phyloP scores from a whole-genome alignment of 176 grass and related monocot genomes.

The Oryza longistaminata region DNA sequence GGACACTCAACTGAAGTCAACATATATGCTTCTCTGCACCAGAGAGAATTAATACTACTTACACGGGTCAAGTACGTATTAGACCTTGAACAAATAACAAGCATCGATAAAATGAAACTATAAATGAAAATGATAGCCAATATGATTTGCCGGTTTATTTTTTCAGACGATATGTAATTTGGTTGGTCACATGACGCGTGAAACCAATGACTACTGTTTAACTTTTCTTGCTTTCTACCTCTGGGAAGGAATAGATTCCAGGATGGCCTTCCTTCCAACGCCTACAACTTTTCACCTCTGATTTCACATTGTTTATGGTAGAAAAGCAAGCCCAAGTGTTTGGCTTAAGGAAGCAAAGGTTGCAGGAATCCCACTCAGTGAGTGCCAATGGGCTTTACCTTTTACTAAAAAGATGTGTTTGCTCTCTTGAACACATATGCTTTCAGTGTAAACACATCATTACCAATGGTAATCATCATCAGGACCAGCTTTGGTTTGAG shows the following conservation, averaged over 20 bases:
- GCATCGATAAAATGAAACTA: too few relatives aligned
- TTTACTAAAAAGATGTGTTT: background rate
- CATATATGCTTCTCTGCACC: background rate
- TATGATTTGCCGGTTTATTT: too few relatives aligned
- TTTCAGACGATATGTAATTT: too few relatives aligned
- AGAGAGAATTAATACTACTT: too few relatives aligned
- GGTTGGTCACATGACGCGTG: background rate
- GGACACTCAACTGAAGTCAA: background rate
- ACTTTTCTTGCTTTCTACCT: slow-evolving; percentile 31
- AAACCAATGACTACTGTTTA: background rate
- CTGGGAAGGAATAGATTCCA: background rate
- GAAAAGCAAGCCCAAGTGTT: slow-evolving; percentile 31
- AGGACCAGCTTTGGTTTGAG: slow-evolving; percentile 28
- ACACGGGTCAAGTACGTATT: slow-evolving; percentile 4
- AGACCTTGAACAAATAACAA: background rate
- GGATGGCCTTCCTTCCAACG: background rate
- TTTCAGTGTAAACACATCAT: slow-evolving; percentile 18
- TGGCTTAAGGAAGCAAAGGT: slow-evolving; percentile 46
- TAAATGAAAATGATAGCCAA: too few relatives aligned
- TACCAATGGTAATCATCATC: background rate
- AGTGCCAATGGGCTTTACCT: slow-evolving; percentile 7
- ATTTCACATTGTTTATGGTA: slow-evolving; percentile 40
- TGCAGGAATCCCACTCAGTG: slow-evolving; percentile 17
- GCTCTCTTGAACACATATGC: background rate
- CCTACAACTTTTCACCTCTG: background rate